These are phyloP conservation scores for Dentipellis sp. DNA, from an alignment of 768 basidiomycete species.

Conservation along the genomic window DNA sequence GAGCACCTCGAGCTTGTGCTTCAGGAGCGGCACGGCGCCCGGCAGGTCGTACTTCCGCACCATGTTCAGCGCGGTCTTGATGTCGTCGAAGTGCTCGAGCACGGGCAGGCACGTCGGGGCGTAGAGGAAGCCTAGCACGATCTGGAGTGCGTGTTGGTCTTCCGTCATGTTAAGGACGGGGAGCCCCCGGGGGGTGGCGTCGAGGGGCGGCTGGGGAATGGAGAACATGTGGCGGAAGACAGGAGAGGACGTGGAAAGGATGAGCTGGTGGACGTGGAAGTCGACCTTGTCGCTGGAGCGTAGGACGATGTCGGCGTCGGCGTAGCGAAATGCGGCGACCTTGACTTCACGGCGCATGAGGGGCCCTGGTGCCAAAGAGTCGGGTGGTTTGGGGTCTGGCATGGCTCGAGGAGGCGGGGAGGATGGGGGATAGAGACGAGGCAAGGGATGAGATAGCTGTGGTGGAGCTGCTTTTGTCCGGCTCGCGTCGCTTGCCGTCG, in stretches of 20 bases:
- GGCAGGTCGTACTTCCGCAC: not conserved
- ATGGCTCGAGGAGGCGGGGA: too few relatives aligned
- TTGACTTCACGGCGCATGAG: too few relatives aligned
- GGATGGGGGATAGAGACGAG: too few relatives aligned
- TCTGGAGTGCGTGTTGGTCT: not conserved
- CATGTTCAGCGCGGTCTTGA: not conserved
- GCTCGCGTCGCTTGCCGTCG: too few relatives aligned
- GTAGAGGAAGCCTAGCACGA: not conserved
- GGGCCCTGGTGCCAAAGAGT: too few relatives aligned
- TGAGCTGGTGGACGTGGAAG: conserved; percentile 10
- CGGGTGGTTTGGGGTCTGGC: too few relatives aligned
- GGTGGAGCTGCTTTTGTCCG: too few relatives aligned
- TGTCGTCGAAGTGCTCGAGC: not conserved
- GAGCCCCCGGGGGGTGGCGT: not conserved
- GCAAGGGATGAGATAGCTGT: too few relatives aligned
- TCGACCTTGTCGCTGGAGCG: conserved; percentile 11
- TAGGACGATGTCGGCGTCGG: conserved; percentile 11
- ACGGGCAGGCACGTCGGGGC: not conserved
- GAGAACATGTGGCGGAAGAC: not conserved
- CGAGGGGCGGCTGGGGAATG: not conserved
- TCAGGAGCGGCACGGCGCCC: not conserved
- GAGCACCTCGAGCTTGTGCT: not conserved
- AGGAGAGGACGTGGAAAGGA: conserved; percentile 10
- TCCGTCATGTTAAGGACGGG: not conserved
- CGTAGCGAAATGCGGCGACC: conserved; percentile 4